A percentile compares a stretch with the other conserved stretches of the same genome.
Conservation (phyloP, 83 land plant genomes). For the Thuja plicata region DNA sequence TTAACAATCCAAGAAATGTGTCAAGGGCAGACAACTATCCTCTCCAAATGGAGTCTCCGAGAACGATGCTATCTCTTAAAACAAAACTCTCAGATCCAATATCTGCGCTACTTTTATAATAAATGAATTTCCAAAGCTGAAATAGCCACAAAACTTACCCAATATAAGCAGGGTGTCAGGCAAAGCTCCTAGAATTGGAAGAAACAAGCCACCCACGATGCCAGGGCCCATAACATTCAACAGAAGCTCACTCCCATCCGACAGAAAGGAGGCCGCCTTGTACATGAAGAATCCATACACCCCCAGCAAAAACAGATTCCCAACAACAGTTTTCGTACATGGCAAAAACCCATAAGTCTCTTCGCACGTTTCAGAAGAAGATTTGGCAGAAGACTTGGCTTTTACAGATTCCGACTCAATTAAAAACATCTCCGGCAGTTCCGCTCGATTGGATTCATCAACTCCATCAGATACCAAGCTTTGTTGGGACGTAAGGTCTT, state of each 20-base stretch:
- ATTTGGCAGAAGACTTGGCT: neutral
- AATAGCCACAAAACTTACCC: conserved; percentile 28
- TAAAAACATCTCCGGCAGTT: neutral
- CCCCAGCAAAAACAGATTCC: conserved; percentile 51
- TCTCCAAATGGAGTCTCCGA: neutral
- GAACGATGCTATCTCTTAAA: neutral
- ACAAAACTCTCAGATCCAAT: neutral
- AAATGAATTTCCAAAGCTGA: neutral
- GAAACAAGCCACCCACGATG: conserved; percentile 65
- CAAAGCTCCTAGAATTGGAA: conserved; percentile 72
- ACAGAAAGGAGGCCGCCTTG: conserved; percentile 48
- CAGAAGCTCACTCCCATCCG: conserved; percentile 72
- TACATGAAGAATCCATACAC: conserved; percentile 61
- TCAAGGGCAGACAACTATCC: too few species aligned
- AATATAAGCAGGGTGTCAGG: conserved; percentile 71
- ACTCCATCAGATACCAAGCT: neutral
- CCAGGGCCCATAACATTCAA: conserved; percentile 68
- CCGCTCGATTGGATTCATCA: neutral
- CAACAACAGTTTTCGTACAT: conserved; percentile 32
- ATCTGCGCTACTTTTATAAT: neutral
- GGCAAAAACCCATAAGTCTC: conserved; percentile 61
- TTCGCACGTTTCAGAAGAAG: conserved; percentile 27
- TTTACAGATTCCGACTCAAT: neutral
- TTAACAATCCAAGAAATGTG: too few species aligned
- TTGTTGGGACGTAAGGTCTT: neutral